Evolutionary conservation across 2,329 filamentous ascomycete species (phyloP).

Genomic region (Coleophoma eucalyptorum): DNA sequence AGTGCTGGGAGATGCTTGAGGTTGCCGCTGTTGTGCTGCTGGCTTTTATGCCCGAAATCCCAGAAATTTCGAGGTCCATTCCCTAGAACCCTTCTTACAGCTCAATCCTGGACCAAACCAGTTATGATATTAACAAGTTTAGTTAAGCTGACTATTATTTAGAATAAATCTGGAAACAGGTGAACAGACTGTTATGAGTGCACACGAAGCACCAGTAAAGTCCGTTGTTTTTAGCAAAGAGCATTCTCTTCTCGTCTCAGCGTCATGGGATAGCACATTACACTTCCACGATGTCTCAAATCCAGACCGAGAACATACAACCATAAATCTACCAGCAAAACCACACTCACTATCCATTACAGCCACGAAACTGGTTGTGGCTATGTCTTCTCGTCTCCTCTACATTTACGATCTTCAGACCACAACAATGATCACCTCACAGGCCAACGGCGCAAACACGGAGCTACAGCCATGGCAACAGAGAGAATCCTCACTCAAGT

Average conservation of each 20-base stretch:
- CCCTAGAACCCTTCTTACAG: too few relatives aligned
- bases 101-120: too few relatives aligned
- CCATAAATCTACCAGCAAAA: constrained; percentile 74
- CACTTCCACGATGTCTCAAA: constrained; percentile 70
- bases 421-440: constrained; percentile 52
- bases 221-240: constrained; percentile 77
- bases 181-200: constrained; percentile 70
- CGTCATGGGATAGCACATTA: constrained; percentile 89
- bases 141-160: constrained; percentile 3
- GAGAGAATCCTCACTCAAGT: constrained; percentile 90
- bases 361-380: constrained; percentile 80
- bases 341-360: constrained; percentile 82
- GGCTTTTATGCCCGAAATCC: not conserved
- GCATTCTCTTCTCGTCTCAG: constrained; percentile 77
- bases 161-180: constrained; percentile 70
- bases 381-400: constrained; percentile 90
- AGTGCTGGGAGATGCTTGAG: too few relatives aligned
- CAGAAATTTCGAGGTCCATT: not conserved
- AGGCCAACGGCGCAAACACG: constrained; percentile 37
- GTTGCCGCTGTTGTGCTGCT: not conserved
- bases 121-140: too few relatives aligned
- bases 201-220: constrained; percentile 76
- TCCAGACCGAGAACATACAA: constrained; percentile 51
- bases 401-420: constrained; percentile 87
- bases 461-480: constrained; percentile 82